Conservation (phyloP, 192 early-diverging fungal genomes). For the Backusella tarrabulga region DNA sequence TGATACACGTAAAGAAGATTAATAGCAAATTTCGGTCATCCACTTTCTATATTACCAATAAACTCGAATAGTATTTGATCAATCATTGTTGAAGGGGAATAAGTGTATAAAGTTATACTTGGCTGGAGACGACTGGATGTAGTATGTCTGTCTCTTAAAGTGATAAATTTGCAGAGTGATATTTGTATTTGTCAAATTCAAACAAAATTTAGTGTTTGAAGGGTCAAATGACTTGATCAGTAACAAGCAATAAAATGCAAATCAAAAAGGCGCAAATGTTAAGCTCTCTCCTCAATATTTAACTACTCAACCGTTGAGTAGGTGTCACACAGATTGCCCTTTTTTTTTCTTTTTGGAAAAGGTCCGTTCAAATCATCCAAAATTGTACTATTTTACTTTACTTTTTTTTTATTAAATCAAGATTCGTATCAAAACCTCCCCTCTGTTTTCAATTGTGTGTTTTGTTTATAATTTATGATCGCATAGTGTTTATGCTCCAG, state of each 20-base stretch:
- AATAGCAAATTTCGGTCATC: not conserved
- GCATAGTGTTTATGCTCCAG: not conserved
- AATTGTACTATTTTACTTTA: conserved; percentile 1
- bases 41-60: not conserved
- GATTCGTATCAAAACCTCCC: not conserved
- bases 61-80: not conserved
- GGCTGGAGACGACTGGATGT: not conserved
- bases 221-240: not conserved
- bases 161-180: not conserved
- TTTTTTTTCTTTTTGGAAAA: not conserved
- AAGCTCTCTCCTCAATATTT: not conserved
- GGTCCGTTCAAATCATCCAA: not conserved
- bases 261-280: not conserved
- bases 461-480: not conserved
- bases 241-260: not conserved
- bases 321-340: not conserved
- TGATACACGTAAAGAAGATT: not conserved
- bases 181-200: not conserved
- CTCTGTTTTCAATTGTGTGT: not conserved
- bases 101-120: not conserved
- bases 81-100: not conserved
- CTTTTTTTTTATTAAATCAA: not conserved
- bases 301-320: not conserved
- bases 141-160: not conserved
- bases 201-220: not conserved